Percentiles rank a stretch among this genome's conserved stretches.
Conservation (phyloP, 2,329 filamentous ascomycete species). For the Corynespora cassiicola region DNA sequence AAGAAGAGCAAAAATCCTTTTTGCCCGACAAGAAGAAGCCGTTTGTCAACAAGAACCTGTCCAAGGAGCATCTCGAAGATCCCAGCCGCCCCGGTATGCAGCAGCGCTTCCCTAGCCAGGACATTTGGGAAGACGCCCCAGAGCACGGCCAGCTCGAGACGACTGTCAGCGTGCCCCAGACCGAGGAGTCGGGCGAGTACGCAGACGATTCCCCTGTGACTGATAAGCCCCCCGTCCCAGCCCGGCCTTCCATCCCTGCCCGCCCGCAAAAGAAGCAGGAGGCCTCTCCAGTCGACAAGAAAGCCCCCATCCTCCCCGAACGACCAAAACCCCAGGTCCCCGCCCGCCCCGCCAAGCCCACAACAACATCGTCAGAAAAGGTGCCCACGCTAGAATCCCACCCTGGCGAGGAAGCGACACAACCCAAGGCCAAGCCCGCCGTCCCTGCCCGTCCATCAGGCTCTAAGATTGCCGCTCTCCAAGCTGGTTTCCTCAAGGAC, state of each 20-base stretch:
- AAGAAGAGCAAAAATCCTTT: constrained; percentile 50
- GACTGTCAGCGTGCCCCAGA: constrained; percentile 65
- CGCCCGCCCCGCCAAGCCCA: constrained; percentile 61
- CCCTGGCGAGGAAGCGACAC: constrained; percentile 38
- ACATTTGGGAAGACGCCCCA: constrained; percentile 94
- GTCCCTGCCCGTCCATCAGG: constrained; percentile 80
- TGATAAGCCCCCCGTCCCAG: constrained; percentile 37
- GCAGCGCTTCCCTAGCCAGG: constrained; percentile 85
- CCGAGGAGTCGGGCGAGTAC: constrained; percentile 54
- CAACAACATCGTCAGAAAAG: constrained; percentile 50
- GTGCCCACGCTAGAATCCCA: constrained; percentile 30
- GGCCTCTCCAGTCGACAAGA: constrained; percentile 59
- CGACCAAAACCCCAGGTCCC: constrained; percentile 71
- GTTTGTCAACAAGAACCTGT: constrained; percentile 69
- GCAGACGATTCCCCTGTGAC: constrained; percentile 38
- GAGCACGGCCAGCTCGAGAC: constrained; percentile 82
- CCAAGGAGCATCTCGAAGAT: constrained; percentile 56
- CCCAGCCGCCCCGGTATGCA: constrained; percentile 59
- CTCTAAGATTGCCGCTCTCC: constrained; percentile 87
- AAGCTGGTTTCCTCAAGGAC: constrained; percentile 91
- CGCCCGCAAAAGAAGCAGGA: constrained; percentile 42
- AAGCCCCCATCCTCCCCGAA: constrained; percentile 60
- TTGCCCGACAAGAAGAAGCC: constrained; percentile 53
- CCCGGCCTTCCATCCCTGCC: constrained; percentile 38
- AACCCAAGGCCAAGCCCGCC: constrained; percentile 78